phyloP scores from a whole-genome alignment of 2,329 filamentous ascomycete genomes.

The Septoria linicola region DNA sequence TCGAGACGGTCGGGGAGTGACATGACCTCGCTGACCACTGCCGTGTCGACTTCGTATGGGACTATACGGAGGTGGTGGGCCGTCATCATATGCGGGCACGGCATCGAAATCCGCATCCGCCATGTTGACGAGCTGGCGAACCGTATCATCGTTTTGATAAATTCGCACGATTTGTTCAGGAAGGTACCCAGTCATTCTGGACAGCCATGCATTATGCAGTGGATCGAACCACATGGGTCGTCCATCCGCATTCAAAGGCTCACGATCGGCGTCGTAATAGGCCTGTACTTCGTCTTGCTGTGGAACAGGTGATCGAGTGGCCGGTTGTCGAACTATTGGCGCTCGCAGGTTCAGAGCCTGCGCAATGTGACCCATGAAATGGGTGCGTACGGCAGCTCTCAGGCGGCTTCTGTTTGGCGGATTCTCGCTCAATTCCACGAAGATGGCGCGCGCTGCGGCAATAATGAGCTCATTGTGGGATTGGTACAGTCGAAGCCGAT shows the following conservation, averaged over 20 bases:
- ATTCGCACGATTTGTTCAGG: not conserved
- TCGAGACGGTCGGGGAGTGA: too few relatives aligned
- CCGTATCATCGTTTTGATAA: not conserved
- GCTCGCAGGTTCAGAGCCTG: not conserved
- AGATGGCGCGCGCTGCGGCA: not conserved
- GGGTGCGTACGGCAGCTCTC: constrained; percentile 1
- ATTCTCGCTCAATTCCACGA: not conserved
- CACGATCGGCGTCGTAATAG: not conserved
- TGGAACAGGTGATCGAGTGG: not conserved
- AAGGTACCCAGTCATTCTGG: not conserved
- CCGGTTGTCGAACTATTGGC: not conserved
- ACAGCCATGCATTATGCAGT: constrained; percentile 7
- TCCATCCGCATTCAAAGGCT: constrained; percentile 1
- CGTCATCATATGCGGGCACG: too few relatives aligned
- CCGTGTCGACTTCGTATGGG: too few relatives aligned
- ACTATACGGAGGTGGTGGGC: too few relatives aligned
- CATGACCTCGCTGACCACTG: too few relatives aligned
- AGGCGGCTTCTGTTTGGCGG: not conserved
- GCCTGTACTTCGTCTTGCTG: not conserved
- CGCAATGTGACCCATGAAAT: constrained; percentile 4
- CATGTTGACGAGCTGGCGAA: not conserved
- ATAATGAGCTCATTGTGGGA: not conserved
- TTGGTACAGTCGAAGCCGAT: not conserved
- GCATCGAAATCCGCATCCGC: too few relatives aligned
- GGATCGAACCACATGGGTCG: constrained; percentile 4